Percentiles rank a stretch among this genome's conserved stretches.
Conservation (phyloP, 441 rosid genomes). For the Kokia cookei region DNA sequence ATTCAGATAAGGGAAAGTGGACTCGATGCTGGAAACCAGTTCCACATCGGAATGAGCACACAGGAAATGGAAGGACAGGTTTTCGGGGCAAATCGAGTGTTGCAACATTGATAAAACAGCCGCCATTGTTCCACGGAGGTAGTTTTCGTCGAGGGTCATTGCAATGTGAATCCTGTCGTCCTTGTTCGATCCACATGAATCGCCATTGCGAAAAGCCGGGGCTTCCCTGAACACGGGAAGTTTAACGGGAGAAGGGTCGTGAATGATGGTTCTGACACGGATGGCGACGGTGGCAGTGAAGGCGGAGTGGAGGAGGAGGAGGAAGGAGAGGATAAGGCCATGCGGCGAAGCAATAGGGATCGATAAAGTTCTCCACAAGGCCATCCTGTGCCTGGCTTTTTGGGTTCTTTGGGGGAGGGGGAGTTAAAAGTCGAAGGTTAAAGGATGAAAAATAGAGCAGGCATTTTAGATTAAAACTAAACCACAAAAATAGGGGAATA, state of each 20-base stretch:
- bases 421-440: not conserved
- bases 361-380: slow-evolving; percentile 41
- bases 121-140: slow-evolving; percentile 80
- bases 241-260: slow-evolving; percentile 19
- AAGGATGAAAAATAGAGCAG: not conserved
- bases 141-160: slow-evolving; percentile 74
- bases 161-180: slow-evolving; percentile 45
- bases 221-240: slow-evolving; percentile 60
- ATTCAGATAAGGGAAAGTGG: slow-evolving; percentile 62
- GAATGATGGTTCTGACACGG: slow-evolving; percentile 32
- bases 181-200: slow-evolving; percentile 28
- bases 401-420: not conserved
- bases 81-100: slow-evolving; percentile 66
- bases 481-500: not conserved
- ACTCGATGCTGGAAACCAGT: slow-evolving; percentile 41
- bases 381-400: slow-evolving; percentile 37
- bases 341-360: slow-evolving; percentile 19
- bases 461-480: not conserved
- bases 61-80: slow-evolving; percentile 73
- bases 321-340: slow-evolving; percentile 69
- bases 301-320: slow-evolving; percentile 32
- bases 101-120: slow-evolving; percentile 67
- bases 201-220: slow-evolving; percentile 54
- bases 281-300: slow-evolving; percentile 15
- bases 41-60: slow-evolving; percentile 32